Percentiles rank a stretch among this genome's conserved stretches.
Conservation (phyloP, 768 basidiomycete genomes). For the Boletales sp. region DNA sequence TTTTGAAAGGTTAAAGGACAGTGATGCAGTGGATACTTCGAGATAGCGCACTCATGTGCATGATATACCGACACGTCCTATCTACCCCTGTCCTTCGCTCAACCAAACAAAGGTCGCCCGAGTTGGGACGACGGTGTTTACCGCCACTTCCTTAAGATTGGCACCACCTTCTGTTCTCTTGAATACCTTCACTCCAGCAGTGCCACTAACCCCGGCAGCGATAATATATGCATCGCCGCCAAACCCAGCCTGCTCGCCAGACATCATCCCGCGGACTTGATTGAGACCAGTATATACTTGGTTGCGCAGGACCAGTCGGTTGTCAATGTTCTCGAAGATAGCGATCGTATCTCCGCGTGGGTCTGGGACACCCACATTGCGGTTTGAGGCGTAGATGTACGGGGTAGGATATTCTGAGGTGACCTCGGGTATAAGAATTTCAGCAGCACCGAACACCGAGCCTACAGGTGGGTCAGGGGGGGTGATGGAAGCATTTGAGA, state of each 20-base stretch:
- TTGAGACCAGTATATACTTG: constrained; percentile 63
- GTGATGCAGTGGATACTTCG: neutral
- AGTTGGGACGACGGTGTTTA: constrained; percentile 50
- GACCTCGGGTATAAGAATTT: constrained; percentile 57
- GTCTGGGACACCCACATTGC: constrained; percentile 52
- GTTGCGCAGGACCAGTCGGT: constrained; percentile 38
- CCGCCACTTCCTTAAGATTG: constrained; percentile 48
- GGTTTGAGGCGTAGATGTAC: constrained; percentile 67
- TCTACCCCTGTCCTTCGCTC: neutral
- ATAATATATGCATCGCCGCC: constrained; percentile 52
- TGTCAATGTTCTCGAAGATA: constrained; percentile 48
- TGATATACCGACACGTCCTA: neutral
- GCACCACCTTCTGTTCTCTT: constrained; percentile 52
- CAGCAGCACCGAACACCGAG: constrained; percentile 49
- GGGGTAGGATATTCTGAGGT: constrained; percentile 44
- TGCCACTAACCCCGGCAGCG: constrained; percentile 51
- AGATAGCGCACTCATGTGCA: neutral
- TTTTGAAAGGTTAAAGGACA: constrained; percentile 8
- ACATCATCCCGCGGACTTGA: constrained; percentile 64
- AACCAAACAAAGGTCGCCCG: constrained; percentile 50
- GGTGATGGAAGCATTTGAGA: constrained; percentile 48
- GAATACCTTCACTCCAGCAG: constrained; percentile 55
- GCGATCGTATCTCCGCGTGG: constrained; percentile 61
- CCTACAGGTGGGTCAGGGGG: constrained; percentile 38
- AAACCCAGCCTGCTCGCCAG: constrained; percentile 40